A percentile compares a stretch with the other conserved stretches of the same genome.
Evolutionary conservation across 1,139 yeast genomes (phyloP).

Genomic region (Entelexis paramagnoliae): DNA sequence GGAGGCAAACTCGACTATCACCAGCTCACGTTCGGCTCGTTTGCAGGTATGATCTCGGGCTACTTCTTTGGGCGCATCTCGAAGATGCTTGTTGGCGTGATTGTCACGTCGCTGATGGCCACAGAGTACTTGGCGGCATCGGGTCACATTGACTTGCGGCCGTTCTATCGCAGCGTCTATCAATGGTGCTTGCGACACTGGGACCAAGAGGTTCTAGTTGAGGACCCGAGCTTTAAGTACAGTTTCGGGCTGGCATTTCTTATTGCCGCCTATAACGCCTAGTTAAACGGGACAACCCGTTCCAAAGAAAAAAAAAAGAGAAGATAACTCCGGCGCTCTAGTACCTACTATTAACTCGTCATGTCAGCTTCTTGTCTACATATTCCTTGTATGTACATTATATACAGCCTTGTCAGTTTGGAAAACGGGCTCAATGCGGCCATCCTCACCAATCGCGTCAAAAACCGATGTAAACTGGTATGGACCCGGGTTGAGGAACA

Average conservation of each 20-base stretch:
- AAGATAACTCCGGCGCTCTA: not conserved
- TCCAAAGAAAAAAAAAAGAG: not conserved
- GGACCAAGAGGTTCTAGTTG: conserved; percentile 46
- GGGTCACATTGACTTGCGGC: conserved; percentile 42
- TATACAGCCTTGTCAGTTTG: conserved; percentile 11
- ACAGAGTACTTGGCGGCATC: conserved; percentile 52
- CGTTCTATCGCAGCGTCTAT: conserved; percentile 38
- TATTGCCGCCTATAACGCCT: conserved; percentile 53
- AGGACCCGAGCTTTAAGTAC: conserved; percentile 55
- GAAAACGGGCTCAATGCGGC: conserved; percentile 10
- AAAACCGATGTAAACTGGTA: conserved; percentile 70
- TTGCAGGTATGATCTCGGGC: conserved; percentile 55
- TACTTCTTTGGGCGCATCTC: conserved; percentile 56
- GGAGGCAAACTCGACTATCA: conserved; percentile 41
- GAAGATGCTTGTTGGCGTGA: conserved; percentile 44
- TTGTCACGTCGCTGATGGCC: conserved; percentile 43
- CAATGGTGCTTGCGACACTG: conserved; percentile 40
- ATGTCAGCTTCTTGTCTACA: not conserved
- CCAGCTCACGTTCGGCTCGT: conserved; percentile 58
- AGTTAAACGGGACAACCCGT: not conserved
- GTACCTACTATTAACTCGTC: not conserved
- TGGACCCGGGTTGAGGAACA: conserved; percentile 58
- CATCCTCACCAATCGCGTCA: conserved; percentile 35
- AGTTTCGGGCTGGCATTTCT: conserved; percentile 50
- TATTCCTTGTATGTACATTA: conserved; percentile 5